Percentiles rank a stretch among this genome's conserved stretches.
Evolutionary conservation across 768 basidiomycete genomes (phyloP).

Genomic region (Guyanaporus albipodus): DNA sequence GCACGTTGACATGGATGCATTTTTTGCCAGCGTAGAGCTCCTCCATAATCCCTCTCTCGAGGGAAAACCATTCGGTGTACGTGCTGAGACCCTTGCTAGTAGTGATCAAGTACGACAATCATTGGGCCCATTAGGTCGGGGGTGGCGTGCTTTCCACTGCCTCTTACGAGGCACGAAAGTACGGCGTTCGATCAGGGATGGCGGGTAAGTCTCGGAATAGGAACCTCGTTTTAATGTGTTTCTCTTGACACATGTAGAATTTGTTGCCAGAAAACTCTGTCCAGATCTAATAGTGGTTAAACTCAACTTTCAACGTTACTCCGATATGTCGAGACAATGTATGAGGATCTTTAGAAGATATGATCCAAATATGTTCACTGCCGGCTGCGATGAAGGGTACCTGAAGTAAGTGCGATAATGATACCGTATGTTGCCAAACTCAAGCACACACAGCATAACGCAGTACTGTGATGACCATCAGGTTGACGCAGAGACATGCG

Average conservation of each 20-base stretch:
- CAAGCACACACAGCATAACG: constrained; percentile 60
- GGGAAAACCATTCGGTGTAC: constrained; percentile 72
- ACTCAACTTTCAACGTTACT: constrained; percentile 57
- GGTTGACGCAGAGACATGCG: constrained; percentile 68
- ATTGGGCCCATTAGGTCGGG: too few species aligned
- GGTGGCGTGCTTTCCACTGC: constrained; percentile 84
- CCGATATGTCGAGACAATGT: constrained; percentile 66
- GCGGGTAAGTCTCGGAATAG: constrained; percentile 66
- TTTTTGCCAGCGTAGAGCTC: constrained; percentile 79
- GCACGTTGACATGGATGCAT: constrained; percentile 96
- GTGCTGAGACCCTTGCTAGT: too few species aligned
- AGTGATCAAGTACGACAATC: too few species aligned
- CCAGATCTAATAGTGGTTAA: constrained; percentile 76
- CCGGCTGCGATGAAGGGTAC: constrained; percentile 89
- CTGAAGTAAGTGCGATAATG: constrained; percentile 58
- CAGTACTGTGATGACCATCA: constrained; percentile 68
- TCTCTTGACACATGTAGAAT: constrained; percentile 45
- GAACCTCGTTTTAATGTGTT: not conserved
- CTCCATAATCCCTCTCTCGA: constrained; percentile 58
- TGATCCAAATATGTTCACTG: constrained; percentile 70
- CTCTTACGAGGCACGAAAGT: constrained; percentile 89
- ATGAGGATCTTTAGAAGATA: constrained; percentile 67
- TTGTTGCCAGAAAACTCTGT: constrained; percentile 91
- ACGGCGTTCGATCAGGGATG: constrained; percentile 93
- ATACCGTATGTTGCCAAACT: constrained; percentile 2